Evolutionary conservation across 768 basidiomycete genomes (phyloP).

Genomic region (Termitomyces sp.): DNA sequence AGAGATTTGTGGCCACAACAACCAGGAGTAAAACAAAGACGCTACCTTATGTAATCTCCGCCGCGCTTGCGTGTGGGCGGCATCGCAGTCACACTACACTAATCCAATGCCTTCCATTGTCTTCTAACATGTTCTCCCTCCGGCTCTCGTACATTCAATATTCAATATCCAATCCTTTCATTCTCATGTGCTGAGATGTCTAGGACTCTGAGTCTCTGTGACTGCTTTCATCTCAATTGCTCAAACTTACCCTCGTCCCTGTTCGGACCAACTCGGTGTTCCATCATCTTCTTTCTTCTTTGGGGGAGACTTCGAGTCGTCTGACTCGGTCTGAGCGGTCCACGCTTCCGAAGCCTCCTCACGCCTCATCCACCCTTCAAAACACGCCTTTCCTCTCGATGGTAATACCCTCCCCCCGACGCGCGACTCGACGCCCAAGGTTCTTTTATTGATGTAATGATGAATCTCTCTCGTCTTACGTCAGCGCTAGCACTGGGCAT

Average conservation of each 20-base stretch:
- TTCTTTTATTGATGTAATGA: neutral
- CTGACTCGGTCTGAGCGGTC: neutral
- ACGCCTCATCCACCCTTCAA: neutral
- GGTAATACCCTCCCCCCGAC: neutral
- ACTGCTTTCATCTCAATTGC: neutral
- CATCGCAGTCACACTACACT: neutral
- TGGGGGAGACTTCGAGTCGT: neutral
- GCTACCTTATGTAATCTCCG: conserved; percentile 14
- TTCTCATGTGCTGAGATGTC: neutral
- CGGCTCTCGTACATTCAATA: too few species aligned
- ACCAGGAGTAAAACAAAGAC: conserved; percentile 13
- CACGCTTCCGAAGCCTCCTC: neutral
- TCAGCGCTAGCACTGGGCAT: neutral
- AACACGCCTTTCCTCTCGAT: neutral
- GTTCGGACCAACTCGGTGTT: neutral
- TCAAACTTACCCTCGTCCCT: too few species aligned
- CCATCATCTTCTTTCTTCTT: too few species aligned
- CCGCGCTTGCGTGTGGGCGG: conserved; percentile 17
- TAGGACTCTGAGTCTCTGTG: neutral
- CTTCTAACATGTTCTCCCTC: conserved; percentile 12
- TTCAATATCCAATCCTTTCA: neutral
- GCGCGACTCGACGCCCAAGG: neutral
- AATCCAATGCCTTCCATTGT: too few species aligned
- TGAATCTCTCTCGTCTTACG: neutral
- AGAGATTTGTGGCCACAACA: conserved; percentile 10